phyloP scores from a whole-genome alignment of 441 rosid genomes.

The Cnidoscolus chayamansa region DNA sequence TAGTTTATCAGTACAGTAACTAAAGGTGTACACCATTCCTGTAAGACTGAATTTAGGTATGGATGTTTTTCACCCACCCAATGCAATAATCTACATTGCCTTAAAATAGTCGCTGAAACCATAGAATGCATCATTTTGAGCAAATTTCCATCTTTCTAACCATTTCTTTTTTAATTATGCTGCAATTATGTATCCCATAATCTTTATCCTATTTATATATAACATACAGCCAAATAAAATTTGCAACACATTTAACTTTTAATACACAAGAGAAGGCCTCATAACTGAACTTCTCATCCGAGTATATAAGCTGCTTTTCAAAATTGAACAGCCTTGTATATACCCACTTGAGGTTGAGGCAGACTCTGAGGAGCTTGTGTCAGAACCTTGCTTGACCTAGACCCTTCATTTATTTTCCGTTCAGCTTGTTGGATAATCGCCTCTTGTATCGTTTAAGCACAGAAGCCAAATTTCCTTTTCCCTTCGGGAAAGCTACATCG shows the following conservation, averaged over 20 bases:
- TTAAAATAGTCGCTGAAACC: not conserved
- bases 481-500: conserved; percentile 91
- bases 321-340: conserved; percentile 34
- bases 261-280: conserved; percentile 30
- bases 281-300: conserved; percentile 29
- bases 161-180: conserved; percentile 30
- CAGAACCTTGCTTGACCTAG: conserved; percentile 38
- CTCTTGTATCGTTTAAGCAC: conserved; percentile 96
- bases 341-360: conserved; percentile 21
- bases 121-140: not conserved
- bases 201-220: conserved; percentile 32
- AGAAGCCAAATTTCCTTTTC: conserved; percentile 89
- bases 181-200: conserved; percentile 36
- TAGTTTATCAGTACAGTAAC: not conserved
- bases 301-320: conserved; percentile 29
- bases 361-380: conserved; percentile 34
- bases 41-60: too few species aligned
- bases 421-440: conserved; percentile 56
- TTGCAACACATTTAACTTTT: conserved; percentile 42
- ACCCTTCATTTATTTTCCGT: conserved; percentile 38
- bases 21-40: not conserved
- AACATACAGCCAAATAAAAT: conserved; percentile 29
- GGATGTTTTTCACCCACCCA: not conserved
- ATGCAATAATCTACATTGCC: conserved; percentile 4
- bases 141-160: conserved; percentile 25